Evolutionary conservation across 345 rosid genomes (phyloP), one percentile per base, ranked within the genome.

Genomic region (Hibiscus syriacus): DNA sequence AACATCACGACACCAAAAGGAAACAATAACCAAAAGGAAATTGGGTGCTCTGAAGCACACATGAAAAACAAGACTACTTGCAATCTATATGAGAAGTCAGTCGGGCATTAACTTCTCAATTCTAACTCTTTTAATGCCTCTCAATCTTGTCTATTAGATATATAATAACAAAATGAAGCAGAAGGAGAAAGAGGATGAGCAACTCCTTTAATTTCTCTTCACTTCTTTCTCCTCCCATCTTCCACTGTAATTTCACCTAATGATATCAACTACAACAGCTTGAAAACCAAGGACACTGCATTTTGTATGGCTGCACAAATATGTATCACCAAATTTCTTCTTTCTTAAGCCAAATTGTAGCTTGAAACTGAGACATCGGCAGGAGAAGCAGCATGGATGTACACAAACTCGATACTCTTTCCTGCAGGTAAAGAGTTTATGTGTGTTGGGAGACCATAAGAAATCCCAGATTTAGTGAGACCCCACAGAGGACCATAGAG

Each of bases 121-220:
- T n/a, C n/a, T n/a, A n/a, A 80, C 52, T 65, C 63, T 68, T 72
- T 32, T 27, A 55, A 12, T 62, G 64, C 79, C 63, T 70, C 55
- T 49, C 75, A 79, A 67, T 68, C 26, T 76, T 72, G 65, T 78
- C 63, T 61, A 68, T 68, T n/a, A 64, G 26, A 38, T 38, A 38
- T 20, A 12, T 23, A 53, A 62, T 72, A 78, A 76, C 75, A 58
- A 69, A n/a, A 48, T 72, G 69, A 80, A 67, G 74, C 59, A 74
- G 87, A 11, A 82, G 87, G 87, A 77, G 89, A 87, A 86, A 94
- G 97, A 89, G 99, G 99, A 94, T 91, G 97, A 94, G 96, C 97
- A n/a, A 87, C 93, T 77, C 57, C 68, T 67, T 38, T 5, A 73
- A 32, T 62, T 20, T 89, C 95, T 83, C 92, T 84, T 89, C 95